Evolutionary conservation across 208 protist genomes (phyloP).

Genomic region (Leishmania mexicana): DNA sequence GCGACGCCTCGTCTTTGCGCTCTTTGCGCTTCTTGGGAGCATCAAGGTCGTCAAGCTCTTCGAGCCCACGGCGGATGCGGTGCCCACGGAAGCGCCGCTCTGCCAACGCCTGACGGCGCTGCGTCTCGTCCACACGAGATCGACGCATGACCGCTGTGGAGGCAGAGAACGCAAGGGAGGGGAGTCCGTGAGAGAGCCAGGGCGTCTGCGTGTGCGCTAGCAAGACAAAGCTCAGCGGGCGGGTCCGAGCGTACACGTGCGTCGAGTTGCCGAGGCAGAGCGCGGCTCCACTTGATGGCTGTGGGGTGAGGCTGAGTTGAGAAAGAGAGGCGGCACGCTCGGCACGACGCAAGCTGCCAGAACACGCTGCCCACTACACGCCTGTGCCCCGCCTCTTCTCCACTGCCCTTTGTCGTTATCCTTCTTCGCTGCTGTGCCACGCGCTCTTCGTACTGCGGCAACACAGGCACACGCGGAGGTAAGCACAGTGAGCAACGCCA

Average conservation of each 20-base stretch:
- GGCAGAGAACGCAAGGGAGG: background rate
- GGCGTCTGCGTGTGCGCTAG: background rate
- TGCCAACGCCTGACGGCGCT: constrained; percentile 26
- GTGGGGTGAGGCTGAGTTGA: background rate
- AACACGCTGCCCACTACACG: background rate
- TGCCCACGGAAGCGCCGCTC: constrained; percentile 54
- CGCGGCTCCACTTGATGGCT: background rate
- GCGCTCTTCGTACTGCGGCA: background rate
- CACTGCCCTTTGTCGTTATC: background rate
- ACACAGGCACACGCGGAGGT: background rate
- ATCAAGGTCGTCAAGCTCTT: constrained; percentile 73
- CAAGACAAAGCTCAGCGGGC: background rate
- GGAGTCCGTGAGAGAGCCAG: background rate
- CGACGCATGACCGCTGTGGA: constrained; percentile 16
- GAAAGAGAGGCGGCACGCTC: background rate
- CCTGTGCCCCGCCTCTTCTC: background rate
- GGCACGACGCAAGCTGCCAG: background rate
- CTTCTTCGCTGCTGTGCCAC: background rate
- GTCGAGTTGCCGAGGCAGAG: background rate
- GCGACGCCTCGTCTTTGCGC: background rate
- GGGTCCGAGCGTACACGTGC: background rate
- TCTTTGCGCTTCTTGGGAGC: constrained; percentile 16
- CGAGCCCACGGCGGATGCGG: constrained; percentile 73
- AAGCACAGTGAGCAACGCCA: background rate
- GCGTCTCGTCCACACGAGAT: constrained; percentile 17